These are phyloP conservation scores for Xylaria intraflava DNA, from an alignment of 495 filamentous ascomycete genomes.

Conservation along the genomic window DNA sequence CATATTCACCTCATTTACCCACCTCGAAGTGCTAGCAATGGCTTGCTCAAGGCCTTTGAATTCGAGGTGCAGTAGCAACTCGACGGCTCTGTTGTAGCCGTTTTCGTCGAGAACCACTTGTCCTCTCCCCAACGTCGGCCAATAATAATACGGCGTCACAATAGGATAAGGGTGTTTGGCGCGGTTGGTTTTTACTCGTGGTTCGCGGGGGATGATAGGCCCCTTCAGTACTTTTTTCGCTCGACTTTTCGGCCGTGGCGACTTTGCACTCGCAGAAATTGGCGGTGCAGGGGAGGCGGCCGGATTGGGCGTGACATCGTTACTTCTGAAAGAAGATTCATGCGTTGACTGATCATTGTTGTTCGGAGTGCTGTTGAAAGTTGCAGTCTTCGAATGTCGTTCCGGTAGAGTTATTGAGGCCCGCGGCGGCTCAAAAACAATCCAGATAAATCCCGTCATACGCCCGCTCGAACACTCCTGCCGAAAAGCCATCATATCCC, in stretches of 20 bases:
- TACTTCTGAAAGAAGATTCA: not conserved
- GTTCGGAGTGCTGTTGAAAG: slow-evolving; percentile 18
- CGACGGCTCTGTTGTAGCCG: slow-evolving; percentile 69
- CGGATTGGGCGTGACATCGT: not conserved
- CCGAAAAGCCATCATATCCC: slow-evolving; percentile 96
- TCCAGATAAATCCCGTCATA: slow-evolving; percentile 90
- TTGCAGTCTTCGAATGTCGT: slow-evolving; percentile 2
- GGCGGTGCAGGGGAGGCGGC: slow-evolving; percentile 11
- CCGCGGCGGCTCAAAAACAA: slow-evolving; percentile 60
- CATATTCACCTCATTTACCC: slow-evolving; percentile 51
- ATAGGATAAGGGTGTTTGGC: slow-evolving; percentile 34
- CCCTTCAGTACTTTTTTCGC: slow-evolving; percentile 44
- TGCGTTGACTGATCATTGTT: slow-evolving; percentile 14
- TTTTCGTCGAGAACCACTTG: slow-evolving; percentile 61
- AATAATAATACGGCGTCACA: slow-evolving; percentile 56
- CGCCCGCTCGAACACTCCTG: slow-evolving; percentile 92
- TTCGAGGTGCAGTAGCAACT: slow-evolving; percentile 76
- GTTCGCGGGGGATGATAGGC: slow-evolving; percentile 46
- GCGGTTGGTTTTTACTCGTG: slow-evolving; percentile 49
- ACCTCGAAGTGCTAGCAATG: slow-evolving; percentile 59
- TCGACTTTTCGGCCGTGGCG: slow-evolving; percentile 12
- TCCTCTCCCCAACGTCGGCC: slow-evolving; percentile 62
- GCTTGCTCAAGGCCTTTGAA: slow-evolving; percentile 70
- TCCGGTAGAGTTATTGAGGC: not conserved
- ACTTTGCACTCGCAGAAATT: slow-evolving; percentile 17